Conservation (phyloP, 306 rosid genomes). For the Vigna hirtella region DNA sequence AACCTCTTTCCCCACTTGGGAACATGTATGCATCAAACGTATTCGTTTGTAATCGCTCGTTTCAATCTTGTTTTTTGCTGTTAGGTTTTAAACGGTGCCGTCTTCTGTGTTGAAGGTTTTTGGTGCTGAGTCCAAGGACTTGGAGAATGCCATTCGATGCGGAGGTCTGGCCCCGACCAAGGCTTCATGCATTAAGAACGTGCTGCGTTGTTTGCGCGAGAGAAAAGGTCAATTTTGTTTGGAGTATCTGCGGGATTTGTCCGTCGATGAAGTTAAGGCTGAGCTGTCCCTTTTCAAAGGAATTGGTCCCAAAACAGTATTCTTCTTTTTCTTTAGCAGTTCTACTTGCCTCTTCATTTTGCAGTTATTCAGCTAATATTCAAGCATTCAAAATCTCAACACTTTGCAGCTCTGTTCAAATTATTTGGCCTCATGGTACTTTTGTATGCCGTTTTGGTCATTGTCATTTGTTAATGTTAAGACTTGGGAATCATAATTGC, state of each 20-base stretch:
- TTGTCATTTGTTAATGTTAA: constrained; percentile 5
- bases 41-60: not conserved
- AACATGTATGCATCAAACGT: constrained; percentile 31
- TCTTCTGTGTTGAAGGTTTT: constrained; percentile 62
- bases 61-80: not conserved
- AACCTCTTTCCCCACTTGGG: constrained; percentile 66
- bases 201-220: constrained; percentile 68
- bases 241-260: constrained; percentile 76
- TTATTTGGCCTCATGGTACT: not conserved
- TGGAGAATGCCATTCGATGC: constrained; percentile 82
- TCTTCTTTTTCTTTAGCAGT: constrained; percentile 21
- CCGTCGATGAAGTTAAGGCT: constrained; percentile 70
- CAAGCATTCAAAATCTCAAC: not conserved
- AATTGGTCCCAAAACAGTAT: constrained; percentile 91
- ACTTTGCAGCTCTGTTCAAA: not conserved
- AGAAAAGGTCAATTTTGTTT: constrained; percentile 76
- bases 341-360: not conserved
- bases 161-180: constrained; percentile 94
- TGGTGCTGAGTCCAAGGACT: constrained; percentile 59
- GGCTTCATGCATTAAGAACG: constrained; percentile 77
- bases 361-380: not conserved
- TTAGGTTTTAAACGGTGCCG: constrained; percentile 16
- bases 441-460: not conserved
- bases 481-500: not conserved
- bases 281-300: constrained; percentile 88